These are phyloP conservation scores for Colletotrichum higginsianum DNA, from an alignment of 2,329 filamentous ascomycete species.

Conservation along the genomic window DNA sequence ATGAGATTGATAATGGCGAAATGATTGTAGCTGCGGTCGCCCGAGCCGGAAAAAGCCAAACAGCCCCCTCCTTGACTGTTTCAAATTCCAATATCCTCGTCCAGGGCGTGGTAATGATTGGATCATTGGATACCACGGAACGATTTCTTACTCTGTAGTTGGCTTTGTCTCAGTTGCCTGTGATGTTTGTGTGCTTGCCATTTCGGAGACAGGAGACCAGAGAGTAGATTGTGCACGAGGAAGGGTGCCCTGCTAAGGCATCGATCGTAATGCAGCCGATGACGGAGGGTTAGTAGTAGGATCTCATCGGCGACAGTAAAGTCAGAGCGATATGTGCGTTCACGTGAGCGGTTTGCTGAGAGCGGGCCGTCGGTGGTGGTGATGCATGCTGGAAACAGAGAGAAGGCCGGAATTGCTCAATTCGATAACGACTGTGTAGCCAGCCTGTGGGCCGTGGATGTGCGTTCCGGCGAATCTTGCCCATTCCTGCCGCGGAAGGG, in stretches of 20 bases:
- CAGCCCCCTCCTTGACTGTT: background rate
- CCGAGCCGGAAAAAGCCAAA: conserved; percentile 6
- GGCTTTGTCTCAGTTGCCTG: background rate
- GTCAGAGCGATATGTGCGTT: background rate
- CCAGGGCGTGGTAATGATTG: background rate
- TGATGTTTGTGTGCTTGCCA: conserved; percentile 3
- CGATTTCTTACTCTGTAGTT: background rate
- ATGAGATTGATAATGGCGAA: conserved; percentile 42
- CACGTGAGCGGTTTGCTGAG: conserved; percentile 24
- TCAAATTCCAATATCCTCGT: no score
- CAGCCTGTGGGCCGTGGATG: background rate
- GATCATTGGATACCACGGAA: conserved; percentile 1
- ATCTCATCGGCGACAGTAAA: background rate
- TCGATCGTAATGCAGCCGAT: background rate
- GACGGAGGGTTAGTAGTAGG: no score
- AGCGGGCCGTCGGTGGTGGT: conserved; percentile 5
- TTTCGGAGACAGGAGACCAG: background rate
- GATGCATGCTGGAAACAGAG: conserved; percentile 3
- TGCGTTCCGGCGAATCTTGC: conserved; percentile 21
- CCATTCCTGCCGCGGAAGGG: conserved; percentile 24
- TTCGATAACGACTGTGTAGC: conserved; percentile 20
- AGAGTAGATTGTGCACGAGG: background rate
- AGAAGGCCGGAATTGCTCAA: conserved; percentile 34
- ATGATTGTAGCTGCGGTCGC: conserved; percentile 27
- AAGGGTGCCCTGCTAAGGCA: background rate